Evolutionary conservation across 768 basidiomycete species (phyloP).

Genomic region (Cyathus striatus): DNA sequence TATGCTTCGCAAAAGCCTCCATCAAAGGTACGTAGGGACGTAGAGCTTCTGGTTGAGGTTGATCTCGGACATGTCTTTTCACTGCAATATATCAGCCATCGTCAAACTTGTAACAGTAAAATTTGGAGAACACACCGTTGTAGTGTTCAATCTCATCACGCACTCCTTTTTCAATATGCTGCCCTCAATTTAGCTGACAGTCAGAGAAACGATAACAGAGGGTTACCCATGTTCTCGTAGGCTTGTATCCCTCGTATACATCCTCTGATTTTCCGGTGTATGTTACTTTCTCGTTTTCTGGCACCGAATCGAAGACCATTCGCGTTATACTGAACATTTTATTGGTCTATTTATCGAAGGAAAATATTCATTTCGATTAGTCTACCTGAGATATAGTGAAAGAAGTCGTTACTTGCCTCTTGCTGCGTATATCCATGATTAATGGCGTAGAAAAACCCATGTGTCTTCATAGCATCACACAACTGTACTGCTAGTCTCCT

Average conservation of each 20-base stretch:
- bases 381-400: not conserved
- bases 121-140: slow-evolving; percentile 35
- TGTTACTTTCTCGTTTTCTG: slow-evolving; percentile 34
- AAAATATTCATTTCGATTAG: not conserved
- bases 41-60: slow-evolving; percentile 42
- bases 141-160: slow-evolving; percentile 62
- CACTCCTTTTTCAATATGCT: slow-evolving; percentile 62
- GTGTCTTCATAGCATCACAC: slow-evolving; percentile 36
- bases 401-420: slow-evolving; percentile 34
- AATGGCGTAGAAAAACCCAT: slow-evolving; percentile 45
- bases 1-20: slow-evolving; percentile 41
- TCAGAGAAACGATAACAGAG: not conserved
- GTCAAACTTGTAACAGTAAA: too few relatives aligned
- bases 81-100: slow-evolving; percentile 27
- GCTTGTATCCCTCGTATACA: slow-evolving; percentile 52
- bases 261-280: slow-evolving; percentile 21
- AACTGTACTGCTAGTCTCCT: slow-evolving; percentile 31
- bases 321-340: slow-evolving; percentile 47
- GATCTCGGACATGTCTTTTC: slow-evolving; percentile 41
- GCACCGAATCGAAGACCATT: slow-evolving; percentile 34
- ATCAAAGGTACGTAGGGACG: slow-evolving; percentile 51
- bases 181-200: not conserved
- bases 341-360: slow-evolving; percentile 28
- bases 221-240: slow-evolving; percentile 49
- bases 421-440: slow-evolving; percentile 38